Percentiles rank a stretch among this genome's conserved stretches.
phyloP scores from a whole-genome alignment of 495 filamentous ascomycete genomes.

The Penicillium pancosmium region DNA sequence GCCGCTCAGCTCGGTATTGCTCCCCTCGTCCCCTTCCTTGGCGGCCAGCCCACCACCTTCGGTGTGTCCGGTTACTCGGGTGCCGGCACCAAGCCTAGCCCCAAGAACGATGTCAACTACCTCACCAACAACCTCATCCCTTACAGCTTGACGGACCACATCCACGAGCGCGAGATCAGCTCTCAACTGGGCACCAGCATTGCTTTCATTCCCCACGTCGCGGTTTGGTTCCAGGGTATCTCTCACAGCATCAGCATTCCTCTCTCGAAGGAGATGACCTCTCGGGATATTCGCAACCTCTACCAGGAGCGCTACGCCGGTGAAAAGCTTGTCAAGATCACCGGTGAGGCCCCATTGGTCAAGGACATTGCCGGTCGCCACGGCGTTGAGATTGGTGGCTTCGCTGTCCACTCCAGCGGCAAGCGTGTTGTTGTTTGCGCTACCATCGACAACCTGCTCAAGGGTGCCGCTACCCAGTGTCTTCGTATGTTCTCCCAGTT shows the following conservation, averaged over 20 bases:
- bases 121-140: constrained; percentile 90
- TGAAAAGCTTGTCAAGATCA: constrained; percentile 90
- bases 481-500: constrained; percentile 66
- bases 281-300: constrained; percentile 88
- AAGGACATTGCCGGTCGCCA: constrained; percentile 90
- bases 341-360: constrained; percentile 84
- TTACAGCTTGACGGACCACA: constrained; percentile 92
- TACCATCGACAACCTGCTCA: constrained; percentile 97
- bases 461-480: constrained; percentile 96
- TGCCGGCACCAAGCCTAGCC: constrained; percentile 91
- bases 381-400: constrained; percentile 92
- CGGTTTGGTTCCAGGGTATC: constrained; percentile 97
- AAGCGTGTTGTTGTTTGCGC: constrained; percentile 92
- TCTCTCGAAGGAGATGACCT: constrained; percentile 78
- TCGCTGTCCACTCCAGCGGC: constrained; percentile 84
- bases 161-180: constrained; percentile 92
- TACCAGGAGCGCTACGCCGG: constrained; percentile 97
- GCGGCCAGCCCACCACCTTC: constrained; percentile 82
- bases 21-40: constrained; percentile 77
- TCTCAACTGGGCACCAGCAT: constrained; percentile 74
- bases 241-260: constrained; percentile 91
- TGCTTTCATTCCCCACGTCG: constrained; percentile 93
- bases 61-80: constrained; percentile 96
- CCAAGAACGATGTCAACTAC: constrained; percentile 92
- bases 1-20: constrained; percentile 92